Percentiles rank a stretch among this genome's conserved stretches.
Evolutionary conservation across 164 flowering plant species (phyloP).

Genomic region (Magnolia changhungtana): DNA sequence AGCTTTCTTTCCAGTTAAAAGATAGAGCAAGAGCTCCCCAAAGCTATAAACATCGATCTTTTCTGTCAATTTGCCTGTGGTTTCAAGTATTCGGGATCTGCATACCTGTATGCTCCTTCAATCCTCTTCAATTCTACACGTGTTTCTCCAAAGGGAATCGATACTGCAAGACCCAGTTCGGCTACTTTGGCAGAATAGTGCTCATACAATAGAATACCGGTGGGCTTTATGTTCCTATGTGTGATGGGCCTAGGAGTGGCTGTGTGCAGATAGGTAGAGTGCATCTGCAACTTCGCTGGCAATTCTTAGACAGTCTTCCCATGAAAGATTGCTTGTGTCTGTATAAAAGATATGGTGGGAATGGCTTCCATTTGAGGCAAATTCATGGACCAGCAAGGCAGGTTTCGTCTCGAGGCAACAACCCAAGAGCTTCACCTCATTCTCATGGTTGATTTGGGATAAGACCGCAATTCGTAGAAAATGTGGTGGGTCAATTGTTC

Average conservation of each 20-base stretch:
- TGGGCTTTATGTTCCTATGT: conserved; percentile 62
- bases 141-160: conserved; percentile 45
- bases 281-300: conserved; percentile 60
- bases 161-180: conserved; percentile 55
- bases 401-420: conserved; percentile 56
- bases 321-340: conserved; percentile 20
- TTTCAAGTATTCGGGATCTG: conserved; percentile 57
- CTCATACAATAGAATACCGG: conserved; percentile 53
- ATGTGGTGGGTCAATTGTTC: background rate
- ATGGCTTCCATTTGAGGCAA: conserved; percentile 51
- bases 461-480: conserved; percentile 3
- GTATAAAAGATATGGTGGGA: conserved; percentile 43
- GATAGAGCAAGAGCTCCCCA: conserved; percentile 57
- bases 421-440: conserved; percentile 52
- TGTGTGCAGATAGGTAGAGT: conserved; percentile 55
- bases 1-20: conserved; percentile 47
- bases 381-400: conserved; percentile 56
- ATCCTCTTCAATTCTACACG: conserved; percentile 49
- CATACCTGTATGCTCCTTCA: conserved; percentile 60
- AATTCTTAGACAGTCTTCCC: conserved; percentile 49
- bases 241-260: conserved; percentile 49
- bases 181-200: conserved; percentile 49
- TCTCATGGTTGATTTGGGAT: conserved; percentile 30
- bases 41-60: conserved; percentile 68
- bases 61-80: conserved; percentile 48